These are phyloP conservation scores for Pseudogymnoascus destructans DNA, from an alignment of 2,329 filamentous ascomycete species.

Conservation along the genomic window DNA sequence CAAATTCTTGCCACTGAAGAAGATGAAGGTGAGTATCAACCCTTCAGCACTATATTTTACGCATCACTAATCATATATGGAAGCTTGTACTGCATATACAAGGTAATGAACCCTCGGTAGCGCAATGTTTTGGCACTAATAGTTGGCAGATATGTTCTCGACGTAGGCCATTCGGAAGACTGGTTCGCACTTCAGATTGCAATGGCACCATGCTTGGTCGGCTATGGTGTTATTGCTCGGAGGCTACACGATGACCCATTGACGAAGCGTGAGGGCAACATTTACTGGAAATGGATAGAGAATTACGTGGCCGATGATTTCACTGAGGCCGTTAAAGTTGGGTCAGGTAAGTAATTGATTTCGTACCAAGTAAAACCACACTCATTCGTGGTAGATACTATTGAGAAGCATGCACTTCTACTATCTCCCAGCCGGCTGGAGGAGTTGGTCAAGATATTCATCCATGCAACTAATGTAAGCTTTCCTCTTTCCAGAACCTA, in stretches of 20 bases:
- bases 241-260: constrained; percentile 50
- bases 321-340: constrained; percentile 53
- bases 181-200: constrained; percentile 78
- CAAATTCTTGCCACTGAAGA: constrained; percentile 66
- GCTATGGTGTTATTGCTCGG: constrained; percentile 68
- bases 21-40: constrained; percentile 44
- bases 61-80: constrained; percentile 11
- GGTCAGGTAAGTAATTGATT: constrained; percentile 43
- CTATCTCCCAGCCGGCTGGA: constrained; percentile 67
- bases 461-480: constrained; percentile 69
- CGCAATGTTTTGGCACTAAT: not conserved
- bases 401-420: constrained; percentile 61
- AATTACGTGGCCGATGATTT: constrained; percentile 81
- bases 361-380: not conserved
- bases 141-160: constrained; percentile 58
- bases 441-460: constrained; percentile 71
- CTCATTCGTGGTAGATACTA: constrained; percentile 38
- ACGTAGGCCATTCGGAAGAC: constrained; percentile 77
- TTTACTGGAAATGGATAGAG: constrained; percentile 83
- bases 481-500: not conserved
- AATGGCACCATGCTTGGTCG: constrained; percentile 77
- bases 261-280: constrained; percentile 52
- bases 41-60: not conserved
- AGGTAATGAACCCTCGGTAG: constrained; percentile 20
- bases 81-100: constrained; percentile 69